Evolutionary conservation across 2,329 filamentous ascomycete species (phyloP), one percentile per base, ranked within the genome.

Genomic region (Trichoderma aggressivum): DNA sequence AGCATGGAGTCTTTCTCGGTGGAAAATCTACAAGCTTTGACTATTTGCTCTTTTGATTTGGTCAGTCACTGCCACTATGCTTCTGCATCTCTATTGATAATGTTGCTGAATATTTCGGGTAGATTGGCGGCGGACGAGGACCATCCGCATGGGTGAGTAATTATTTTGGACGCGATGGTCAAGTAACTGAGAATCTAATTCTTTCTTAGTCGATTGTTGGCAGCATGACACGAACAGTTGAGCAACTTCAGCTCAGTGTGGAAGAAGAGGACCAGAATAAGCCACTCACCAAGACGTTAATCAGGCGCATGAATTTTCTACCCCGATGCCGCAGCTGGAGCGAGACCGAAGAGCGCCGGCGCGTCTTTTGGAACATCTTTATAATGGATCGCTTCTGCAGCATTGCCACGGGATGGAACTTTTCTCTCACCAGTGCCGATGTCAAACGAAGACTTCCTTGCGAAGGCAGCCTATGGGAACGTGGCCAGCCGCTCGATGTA

Each of bases 321-420:
- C 61, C 61, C 11, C 61, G n/a, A 12, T 34, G 30, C 34, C 36
- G 26, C 12, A 50, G 26, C 26, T 64, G 61, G 61, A 64, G n/a
- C 7, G 61, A 64, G 39, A 36, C 32, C 18, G 61, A 64, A 36
- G 32, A 34, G 24, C 30, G 32, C 7, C 34, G 61, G 16, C 32
- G 30, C 14, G 28, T 64, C 12, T 64, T 64, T 32, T 64, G 61
- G 61, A 39, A 39, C 24, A 43, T 64, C 8, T 64, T 64, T 2
- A 34, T 64, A 18, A 34, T 64, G 30, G 61, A 64, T 28, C 61
- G 61, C n/a, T 64, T 64, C 32, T 64, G 61, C 61, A 39, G 30
- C 39, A 39, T 64, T 7, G 30, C 61, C 16, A 64, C 61, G 5
- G 61, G 61, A 7, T 64, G 75, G 75, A 76, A 76, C 7, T 69